Evolutionary conservation across 225 moss, liverwort and hornwort species (phyloP).

Genomic region (Straminergon stramineum): DNA sequence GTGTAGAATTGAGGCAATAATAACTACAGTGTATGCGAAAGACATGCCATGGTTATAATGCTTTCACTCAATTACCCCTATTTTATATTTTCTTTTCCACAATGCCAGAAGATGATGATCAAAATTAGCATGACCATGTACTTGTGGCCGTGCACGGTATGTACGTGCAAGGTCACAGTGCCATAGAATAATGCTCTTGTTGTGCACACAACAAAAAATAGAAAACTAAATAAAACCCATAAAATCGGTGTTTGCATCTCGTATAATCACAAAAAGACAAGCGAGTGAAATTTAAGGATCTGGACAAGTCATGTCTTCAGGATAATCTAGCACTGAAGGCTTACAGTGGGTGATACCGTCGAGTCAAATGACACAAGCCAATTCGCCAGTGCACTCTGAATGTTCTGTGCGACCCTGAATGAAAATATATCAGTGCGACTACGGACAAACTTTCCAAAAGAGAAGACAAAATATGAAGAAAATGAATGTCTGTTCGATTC

Average conservation of each 20-base stretch:
- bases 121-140: not conserved
- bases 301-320: not conserved
- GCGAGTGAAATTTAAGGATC: not conserved
- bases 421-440: conserved; percentile 11
- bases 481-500: not conserved
- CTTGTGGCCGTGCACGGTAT: not conserved
- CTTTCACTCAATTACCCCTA: not conserved
- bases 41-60: not conserved
- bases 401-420: conserved; percentile 55
- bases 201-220: not conserved
- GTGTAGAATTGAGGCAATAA: not conserved
- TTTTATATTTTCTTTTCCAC: not conserved
- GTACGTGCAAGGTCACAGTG: not conserved
- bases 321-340: not conserved
- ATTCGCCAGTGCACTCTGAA: conserved; percentile 51
- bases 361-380: conserved; percentile 98
- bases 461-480: not conserved
- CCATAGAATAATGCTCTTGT: not conserved
- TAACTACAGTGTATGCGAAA: not conserved
- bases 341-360: conserved; percentile 74
- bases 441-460: not conserved
- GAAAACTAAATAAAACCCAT: not conserved
- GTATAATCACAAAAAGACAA: not conserved
- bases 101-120: not conserved
- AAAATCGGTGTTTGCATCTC: not conserved